Evolutionary conservation across 305 asterid species (phyloP).

Genomic region (Coffea humblotiana): DNA sequence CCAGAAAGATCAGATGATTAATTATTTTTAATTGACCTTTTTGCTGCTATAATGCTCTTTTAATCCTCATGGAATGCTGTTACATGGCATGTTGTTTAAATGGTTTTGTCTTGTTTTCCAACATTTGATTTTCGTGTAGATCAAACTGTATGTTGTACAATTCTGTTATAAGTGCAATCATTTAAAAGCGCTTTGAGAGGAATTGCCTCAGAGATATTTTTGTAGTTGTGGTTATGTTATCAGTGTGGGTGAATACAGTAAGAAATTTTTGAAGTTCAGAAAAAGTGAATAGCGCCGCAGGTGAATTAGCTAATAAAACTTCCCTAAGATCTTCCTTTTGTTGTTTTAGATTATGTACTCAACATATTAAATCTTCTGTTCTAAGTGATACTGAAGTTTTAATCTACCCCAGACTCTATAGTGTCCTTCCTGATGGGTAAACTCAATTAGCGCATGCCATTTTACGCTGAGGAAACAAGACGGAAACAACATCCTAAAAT

Average conservation of each 20-base stretch:
- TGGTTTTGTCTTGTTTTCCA: background rate
- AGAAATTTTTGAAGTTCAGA: no score
- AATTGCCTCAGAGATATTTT: background rate
- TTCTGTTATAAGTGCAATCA: background rate
- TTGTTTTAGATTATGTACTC: background rate
- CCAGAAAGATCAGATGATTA: background rate
- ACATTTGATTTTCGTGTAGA: background rate
- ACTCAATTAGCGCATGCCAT: background rate
- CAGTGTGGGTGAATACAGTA: background rate
- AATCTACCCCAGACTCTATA: background rate
- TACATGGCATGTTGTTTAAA: background rate
- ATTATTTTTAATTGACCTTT: background rate
- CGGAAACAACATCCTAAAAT: background rate
- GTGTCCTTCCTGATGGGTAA: background rate
- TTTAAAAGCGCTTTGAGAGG: background rate
- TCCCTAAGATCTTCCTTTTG: background rate
- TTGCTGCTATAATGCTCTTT: background rate
- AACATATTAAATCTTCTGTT: background rate
- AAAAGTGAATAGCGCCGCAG: no score
- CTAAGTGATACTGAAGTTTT: background rate
- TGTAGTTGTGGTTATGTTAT: background rate
- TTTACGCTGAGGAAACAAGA: background rate
- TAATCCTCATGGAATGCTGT: background rate
- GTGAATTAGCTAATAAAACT: no score
- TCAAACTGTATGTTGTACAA: background rate